These are phyloP conservation scores for Typha latifolia DNA, from an alignment of 176 grass and related monocot species.

Conservation along the genomic window DNA sequence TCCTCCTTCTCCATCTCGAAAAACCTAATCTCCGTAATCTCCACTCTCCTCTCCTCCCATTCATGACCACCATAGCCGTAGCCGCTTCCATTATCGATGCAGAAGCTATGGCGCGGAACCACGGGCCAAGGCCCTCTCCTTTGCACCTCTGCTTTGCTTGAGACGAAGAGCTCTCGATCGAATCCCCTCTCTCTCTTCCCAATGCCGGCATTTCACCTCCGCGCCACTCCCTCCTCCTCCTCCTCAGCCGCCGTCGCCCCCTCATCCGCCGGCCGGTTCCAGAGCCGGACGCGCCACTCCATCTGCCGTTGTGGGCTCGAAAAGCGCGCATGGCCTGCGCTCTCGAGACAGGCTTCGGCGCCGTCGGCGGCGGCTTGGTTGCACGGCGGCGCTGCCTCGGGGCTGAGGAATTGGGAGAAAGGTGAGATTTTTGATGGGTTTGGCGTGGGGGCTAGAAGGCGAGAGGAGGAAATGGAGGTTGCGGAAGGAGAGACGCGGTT, in stretches of 20 bases:
- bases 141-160: neutral
- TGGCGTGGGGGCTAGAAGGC: constrained; percentile 8
- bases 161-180: neutral
- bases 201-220: neutral
- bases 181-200: neutral
- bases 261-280: neutral
- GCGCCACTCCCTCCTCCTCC: neutral
- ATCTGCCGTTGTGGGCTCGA: neutral
- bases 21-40: neutral
- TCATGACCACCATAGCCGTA: neutral
- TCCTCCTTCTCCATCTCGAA: neutral
- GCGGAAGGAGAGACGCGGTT: neutral
- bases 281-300: neutral
- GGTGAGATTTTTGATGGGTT: neutral
- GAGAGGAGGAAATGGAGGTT: constrained; percentile 9
- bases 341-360: neutral
- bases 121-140: neutral
- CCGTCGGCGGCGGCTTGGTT: neutral
- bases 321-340: neutral
- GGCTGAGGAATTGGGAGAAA: constrained; percentile 5
- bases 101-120: constrained; percentile 4
- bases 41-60: neutral
- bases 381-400: neutral
- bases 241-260: neutral
- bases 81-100: neutral